These are phyloP conservation scores for Medicago arabica DNA, from an alignment of 306 rosid species.

Conservation along the genomic window DNA sequence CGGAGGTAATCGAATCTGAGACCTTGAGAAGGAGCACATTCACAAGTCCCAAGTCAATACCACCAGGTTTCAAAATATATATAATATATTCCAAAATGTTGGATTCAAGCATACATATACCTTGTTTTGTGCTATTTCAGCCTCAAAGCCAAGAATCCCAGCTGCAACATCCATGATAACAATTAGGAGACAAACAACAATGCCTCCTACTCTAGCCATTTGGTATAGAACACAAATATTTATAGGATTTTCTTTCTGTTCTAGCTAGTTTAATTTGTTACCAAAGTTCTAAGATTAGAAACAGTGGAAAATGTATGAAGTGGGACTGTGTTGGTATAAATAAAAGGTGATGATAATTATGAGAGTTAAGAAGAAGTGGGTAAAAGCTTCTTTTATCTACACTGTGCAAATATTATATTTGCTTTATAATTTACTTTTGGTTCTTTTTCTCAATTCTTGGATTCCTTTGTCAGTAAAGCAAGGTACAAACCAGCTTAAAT, in stretches of 20 bases:
- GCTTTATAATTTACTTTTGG: slow-evolving; percentile 47
- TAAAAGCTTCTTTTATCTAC: slow-evolving; percentile 50
- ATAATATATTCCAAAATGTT: too few species aligned
- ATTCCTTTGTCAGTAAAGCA: slow-evolving; percentile 74
- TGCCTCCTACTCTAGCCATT: slow-evolving; percentile 69
- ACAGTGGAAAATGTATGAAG: slow-evolving; percentile 14
- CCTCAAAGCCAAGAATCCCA: slow-evolving; percentile 91
- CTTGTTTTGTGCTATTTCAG: slow-evolving; percentile 89
- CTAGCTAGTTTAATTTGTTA: background rate
- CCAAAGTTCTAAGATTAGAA: slow-evolving; percentile 36
- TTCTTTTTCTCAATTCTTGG: slow-evolving; percentile 47
- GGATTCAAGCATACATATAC: slow-evolving; percentile 47
- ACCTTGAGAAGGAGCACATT: too few species aligned
- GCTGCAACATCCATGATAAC: slow-evolving; percentile 80
- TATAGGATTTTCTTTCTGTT: slow-evolving; percentile 7
- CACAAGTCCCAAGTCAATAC: too few species aligned
- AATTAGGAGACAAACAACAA: slow-evolving; percentile 70
- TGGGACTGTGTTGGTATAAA: background rate
- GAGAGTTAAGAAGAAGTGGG: slow-evolving; percentile 34
- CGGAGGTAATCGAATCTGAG: too few species aligned
- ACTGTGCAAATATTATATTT: slow-evolving; percentile 46
- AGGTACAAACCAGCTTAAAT: slow-evolving; percentile 58
- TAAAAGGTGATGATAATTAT: background rate
- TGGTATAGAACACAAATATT: slow-evolving; percentile 11
- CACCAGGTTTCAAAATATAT: too few species aligned